Conservation (phyloP, 2,329 filamentous ascomycete genomes). For the Ascochyta pisi region DNA sequence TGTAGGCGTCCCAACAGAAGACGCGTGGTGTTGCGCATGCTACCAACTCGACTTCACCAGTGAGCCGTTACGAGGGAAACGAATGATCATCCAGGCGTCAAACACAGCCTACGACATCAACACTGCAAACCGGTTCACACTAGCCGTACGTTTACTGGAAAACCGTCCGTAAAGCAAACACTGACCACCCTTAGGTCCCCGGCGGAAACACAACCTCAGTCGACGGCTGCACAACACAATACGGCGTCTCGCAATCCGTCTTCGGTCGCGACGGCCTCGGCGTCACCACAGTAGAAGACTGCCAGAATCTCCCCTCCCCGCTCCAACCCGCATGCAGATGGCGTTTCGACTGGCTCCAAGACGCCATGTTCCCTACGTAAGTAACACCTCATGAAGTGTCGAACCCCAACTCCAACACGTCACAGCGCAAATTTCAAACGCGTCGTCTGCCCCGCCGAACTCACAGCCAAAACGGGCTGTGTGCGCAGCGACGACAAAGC, state of each 20-base stretch:
- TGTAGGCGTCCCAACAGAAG: conserved; percentile 57
- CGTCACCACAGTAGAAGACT: conserved; percentile 40
- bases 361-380: conserved; percentile 44
- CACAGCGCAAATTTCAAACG: conserved; percentile 48
- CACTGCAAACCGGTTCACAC: conserved; percentile 43
- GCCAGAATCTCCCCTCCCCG: conserved; percentile 42
- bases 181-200: conserved; percentile 31
- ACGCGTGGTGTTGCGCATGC: conserved; percentile 71
- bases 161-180: not conserved
- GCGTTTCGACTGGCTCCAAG: conserved; percentile 48
- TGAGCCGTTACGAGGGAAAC: conserved; percentile 63
- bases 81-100: conserved; percentile 69
- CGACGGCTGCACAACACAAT: conserved; percentile 45
- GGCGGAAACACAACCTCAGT: conserved; percentile 46
- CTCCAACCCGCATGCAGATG: conserved; percentile 39
- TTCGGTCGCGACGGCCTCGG: conserved; percentile 41
- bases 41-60: conserved; percentile 68
- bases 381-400: not conserved
- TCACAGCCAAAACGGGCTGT: conserved; percentile 46
- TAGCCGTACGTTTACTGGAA: conserved; percentile 36
- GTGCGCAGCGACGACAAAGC: conserved; percentile 42
- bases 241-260: conserved; percentile 40
- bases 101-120: conserved; percentile 61
- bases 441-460: conserved; percentile 42
- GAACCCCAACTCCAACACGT: conserved; percentile 25